Percentiles rank a stretch among this genome's conserved stretches.
phyloP scores from a whole-genome alignment of 2,329 filamentous ascomycete species.

The Akanthomyces muscarius region DNA sequence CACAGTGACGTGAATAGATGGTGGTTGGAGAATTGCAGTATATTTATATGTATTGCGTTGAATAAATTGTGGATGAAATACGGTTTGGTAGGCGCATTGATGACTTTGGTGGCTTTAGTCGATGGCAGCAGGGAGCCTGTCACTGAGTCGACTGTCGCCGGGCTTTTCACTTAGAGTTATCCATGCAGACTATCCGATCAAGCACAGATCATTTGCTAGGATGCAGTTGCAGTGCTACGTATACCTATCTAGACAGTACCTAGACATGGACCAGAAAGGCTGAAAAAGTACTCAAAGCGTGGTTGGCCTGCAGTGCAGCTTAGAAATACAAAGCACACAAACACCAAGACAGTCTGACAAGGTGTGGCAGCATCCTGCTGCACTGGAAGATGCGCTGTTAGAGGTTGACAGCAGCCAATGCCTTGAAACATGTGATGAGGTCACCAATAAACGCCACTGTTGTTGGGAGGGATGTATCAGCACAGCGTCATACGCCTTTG shows the following conservation, averaged over 20 bases:
- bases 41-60: neutral
- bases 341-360: neutral
- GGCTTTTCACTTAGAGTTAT: too few relatives aligned
- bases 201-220: too few relatives aligned
- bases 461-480: neutral
- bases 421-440: slow-evolving; percentile 10
- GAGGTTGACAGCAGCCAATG: neutral
- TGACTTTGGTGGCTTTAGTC: neutral
- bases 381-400: neutral
- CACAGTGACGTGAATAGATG: neutral
- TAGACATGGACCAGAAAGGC: too few relatives aligned
- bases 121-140: too few relatives aligned
- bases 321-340: neutral
- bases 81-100: neutral
- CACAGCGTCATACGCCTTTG: neutral
- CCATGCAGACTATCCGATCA: too few relatives aligned
- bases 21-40: neutral
- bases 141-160: too few relatives aligned
- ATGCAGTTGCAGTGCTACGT: too few relatives aligned
- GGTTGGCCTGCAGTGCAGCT: neutral
- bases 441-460: neutral
- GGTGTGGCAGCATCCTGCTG: neutral
- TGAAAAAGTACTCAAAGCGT: neutral
- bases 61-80: neutral
- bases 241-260: too few relatives aligned